phyloP scores from a whole-genome alignment of 768 basidiomycete genomes.

The Cyclocybe aegerita region DNA sequence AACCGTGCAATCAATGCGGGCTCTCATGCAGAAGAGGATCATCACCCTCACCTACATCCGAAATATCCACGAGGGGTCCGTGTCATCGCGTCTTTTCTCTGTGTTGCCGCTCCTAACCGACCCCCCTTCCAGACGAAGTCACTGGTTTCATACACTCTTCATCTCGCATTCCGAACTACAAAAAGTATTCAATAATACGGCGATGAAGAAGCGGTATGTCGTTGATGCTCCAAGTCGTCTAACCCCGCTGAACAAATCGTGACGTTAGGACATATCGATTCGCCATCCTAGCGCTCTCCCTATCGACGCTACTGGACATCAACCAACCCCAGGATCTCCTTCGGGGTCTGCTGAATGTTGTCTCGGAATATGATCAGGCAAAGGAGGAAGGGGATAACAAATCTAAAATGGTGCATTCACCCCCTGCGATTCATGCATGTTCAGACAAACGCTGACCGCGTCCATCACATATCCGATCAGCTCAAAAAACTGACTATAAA shows the following conservation, averaged over 20 bases:
- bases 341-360: slow-evolving; percentile 65
- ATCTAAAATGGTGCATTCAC: slow-evolving; percentile 62
- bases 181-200: slow-evolving; percentile 66
- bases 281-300: slow-evolving; percentile 83
- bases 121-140: slow-evolving; percentile 53
- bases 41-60: slow-evolving; percentile 83
- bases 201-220: slow-evolving; percentile 75
- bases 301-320: slow-evolving; percentile 80
- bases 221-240: background rate
- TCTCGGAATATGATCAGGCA: slow-evolving; percentile 76
- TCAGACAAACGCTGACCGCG: background rate
- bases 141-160: slow-evolving; percentile 89
- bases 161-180: slow-evolving; percentile 75
- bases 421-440: background rate
- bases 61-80: slow-evolving; percentile 84
- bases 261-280: slow-evolving; percentile 71
- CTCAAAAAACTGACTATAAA: slow-evolving; percentile 58
- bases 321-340: slow-evolving; percentile 79
- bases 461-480: slow-evolving; percentile 13
- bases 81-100: slow-evolving; percentile 11
- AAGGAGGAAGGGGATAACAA: slow-evolving; percentile 69
- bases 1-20: slow-evolving; percentile 76
- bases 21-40: slow-evolving; percentile 81
- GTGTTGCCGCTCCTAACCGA: background rate
- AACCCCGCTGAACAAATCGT: background rate